A percentile compares a stretch with the other conserved stretches of the same genome.
Evolutionary conservation across 1,284 basidiomycete genomes (phyloP).

Genomic region (Megacollybia platyphylla): DNA sequence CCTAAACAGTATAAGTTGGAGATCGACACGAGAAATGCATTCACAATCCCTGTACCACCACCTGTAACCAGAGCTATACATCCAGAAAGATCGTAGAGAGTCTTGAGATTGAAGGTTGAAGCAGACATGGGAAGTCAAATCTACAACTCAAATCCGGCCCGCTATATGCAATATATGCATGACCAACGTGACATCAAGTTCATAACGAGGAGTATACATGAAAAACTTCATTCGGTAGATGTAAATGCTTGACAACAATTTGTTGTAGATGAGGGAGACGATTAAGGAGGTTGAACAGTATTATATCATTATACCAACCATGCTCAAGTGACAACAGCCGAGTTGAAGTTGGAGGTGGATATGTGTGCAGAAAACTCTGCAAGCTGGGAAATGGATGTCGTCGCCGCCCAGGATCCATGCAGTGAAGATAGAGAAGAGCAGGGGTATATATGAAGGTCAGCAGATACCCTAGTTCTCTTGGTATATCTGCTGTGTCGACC

Average conservation of each 20-base stretch:
- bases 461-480: slow-evolving; percentile 33
- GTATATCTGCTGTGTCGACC: slow-evolving; percentile 32
- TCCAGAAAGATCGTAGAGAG: slow-evolving; percentile 45
- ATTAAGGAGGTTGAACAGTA: background rate
- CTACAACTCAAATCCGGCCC: too few relatives aligned
- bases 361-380: background rate
- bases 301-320: background rate
- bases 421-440: slow-evolving; percentile 21
- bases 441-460: slow-evolving; percentile 29
- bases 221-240: background rate
- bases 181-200: background rate
- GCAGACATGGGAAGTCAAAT: background rate
- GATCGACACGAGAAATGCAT: background rate
- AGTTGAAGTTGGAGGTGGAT: background rate
- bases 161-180: too few relatives aligned
- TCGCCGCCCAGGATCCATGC: slow-evolving; percentile 25
- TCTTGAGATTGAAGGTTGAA: slow-evolving; percentile 12
- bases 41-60: slow-evolving; percentile 68
- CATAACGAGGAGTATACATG: background rate
- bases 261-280: background rate
- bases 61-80: slow-evolving; percentile 67
- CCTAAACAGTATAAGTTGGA: slow-evolving; percentile 2
- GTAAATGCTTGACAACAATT: background rate
- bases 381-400: slow-evolving; percentile 21
- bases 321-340: background rate